phyloP scores from a whole-genome alignment of 2,329 filamentous ascomycete genomes.

The Tetracladium maxilliforme region DNA sequence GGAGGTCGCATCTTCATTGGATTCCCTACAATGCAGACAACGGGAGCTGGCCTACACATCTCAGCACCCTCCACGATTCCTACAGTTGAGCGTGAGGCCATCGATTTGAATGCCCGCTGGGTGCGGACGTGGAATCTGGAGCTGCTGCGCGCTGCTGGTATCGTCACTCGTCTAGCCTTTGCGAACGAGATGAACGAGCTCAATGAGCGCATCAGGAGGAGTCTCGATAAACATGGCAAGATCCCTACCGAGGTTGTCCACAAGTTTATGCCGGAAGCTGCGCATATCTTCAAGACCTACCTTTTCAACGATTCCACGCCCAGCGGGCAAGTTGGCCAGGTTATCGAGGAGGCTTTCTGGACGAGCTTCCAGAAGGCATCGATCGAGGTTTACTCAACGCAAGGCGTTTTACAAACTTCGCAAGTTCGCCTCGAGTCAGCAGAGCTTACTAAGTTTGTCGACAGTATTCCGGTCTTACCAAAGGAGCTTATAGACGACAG shows the following conservation, averaged over 20 bases:
- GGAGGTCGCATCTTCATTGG: constrained; percentile 89
- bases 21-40: constrained; percentile 94
- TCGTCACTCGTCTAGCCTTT: constrained; percentile 80
- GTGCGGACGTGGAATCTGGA: constrained; percentile 93
- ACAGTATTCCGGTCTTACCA: constrained; percentile 76
- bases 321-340: constrained; percentile 65
- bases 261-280: constrained; percentile 59
- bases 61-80: constrained; percentile 94
- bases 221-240: constrained; percentile 25
- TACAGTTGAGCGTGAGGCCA: constrained; percentile 91
- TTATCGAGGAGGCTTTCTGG: constrained; percentile 94
- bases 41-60: constrained; percentile 82
- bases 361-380: constrained; percentile 69
- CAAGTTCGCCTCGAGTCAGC: constrained; percentile 64
- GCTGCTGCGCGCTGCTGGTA: constrained; percentile 79
- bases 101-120: constrained; percentile 90
- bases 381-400: constrained; percentile 79
- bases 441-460: constrained; percentile 58
- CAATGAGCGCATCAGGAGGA: constrained; percentile 39
- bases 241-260: constrained; percentile 49
- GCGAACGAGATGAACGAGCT: constrained; percentile 73
- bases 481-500: constrained; percentile 56
- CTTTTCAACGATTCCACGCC: constrained; percentile 84
- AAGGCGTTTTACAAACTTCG: constrained; percentile 72
- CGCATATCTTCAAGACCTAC: constrained; percentile 77